phyloP scores from a whole-genome alignment of 176 grass and related monocot species.

The Oropetium thomaeum region DNA sequence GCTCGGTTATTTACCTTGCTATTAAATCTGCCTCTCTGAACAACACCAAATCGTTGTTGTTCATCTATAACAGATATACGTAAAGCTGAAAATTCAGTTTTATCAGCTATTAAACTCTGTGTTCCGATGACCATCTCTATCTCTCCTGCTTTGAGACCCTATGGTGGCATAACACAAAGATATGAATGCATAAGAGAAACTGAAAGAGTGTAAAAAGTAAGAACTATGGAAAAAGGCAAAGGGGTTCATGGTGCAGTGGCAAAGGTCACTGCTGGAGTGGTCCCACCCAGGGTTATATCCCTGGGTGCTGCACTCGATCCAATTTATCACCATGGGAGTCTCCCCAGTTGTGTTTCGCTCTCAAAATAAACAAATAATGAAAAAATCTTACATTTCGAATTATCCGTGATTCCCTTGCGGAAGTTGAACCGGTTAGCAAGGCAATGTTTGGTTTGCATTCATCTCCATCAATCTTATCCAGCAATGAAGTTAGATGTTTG shows the following conservation, averaged over 20 bases:
- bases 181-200: conserved; percentile 18
- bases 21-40: conserved; percentile 89
- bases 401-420: conserved; percentile 58
- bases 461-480: conserved; percentile 67
- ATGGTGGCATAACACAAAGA: conserved; percentile 26
- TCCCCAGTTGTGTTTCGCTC: too few relatives aligned
- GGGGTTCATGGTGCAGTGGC: too few relatives aligned
- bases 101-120: conserved; percentile 83
- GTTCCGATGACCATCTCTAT: conserved; percentile 94
- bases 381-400: conserved; percentile 66
- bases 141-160: conserved; percentile 81
- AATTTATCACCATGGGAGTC: too few relatives aligned
- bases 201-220: conserved; percentile 14
- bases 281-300: too few relatives aligned
- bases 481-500: conserved; percentile 66
- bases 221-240: too few relatives aligned
- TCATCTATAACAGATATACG: conserved; percentile 86
- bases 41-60: conserved; percentile 83
- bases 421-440: conserved; percentile 90
- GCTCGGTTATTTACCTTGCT: conserved; percentile 56
- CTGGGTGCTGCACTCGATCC: too few relatives aligned
- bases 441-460: conserved; percentile 67
- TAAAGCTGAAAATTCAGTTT: conserved; percentile 66
- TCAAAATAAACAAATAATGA: too few relatives aligned
- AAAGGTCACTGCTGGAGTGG: too few relatives aligned